Evolutionary conservation across 2,329 filamentous ascomycete genomes (phyloP).

Genomic region (Nigrospora oryzae): DNA sequence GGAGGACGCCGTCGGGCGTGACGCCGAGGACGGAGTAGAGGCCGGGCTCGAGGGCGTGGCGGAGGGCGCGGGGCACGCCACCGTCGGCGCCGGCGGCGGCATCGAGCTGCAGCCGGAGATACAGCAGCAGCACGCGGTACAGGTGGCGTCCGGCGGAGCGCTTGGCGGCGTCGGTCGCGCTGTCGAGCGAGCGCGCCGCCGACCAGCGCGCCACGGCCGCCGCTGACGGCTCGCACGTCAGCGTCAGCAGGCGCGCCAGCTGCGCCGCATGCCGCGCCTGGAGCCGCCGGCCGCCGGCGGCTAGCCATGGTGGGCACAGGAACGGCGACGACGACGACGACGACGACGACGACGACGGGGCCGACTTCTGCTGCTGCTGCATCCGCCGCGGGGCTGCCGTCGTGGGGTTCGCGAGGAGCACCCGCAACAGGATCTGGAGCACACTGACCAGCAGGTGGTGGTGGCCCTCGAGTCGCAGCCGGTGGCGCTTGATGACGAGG

Average conservation of each 20-base stretch:
- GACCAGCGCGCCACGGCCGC: conserved; percentile 40
- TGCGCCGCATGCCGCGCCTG: conserved; percentile 36
- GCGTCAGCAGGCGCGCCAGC: conserved; percentile 47
- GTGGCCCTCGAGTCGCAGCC: conserved; percentile 52
- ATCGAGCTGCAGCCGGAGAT: conserved; percentile 53
- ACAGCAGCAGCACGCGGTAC: conserved; percentile 50
- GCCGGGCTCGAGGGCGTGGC: conserved; percentile 48
- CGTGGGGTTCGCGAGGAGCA: conserved; percentile 34
- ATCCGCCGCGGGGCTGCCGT: conserved; percentile 7
- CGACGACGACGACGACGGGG: too few species aligned
- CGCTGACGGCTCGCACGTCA: conserved; percentile 51
- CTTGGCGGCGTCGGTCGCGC: conserved; percentile 52
- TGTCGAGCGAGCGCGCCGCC: conserved; percentile 37
- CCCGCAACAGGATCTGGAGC: conserved; percentile 47
- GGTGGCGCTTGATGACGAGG: conserved; percentile 48
- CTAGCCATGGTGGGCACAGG: conserved; percentile 25
- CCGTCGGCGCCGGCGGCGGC: too few species aligned
- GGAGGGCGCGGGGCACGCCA: conserved; percentile 36
- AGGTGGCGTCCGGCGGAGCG: conserved; percentile 53
- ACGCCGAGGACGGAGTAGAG: conserved; percentile 52
- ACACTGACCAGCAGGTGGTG: conserved; percentile 48
- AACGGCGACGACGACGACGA: conserved; percentile 2
- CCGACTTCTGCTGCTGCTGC: too few species aligned
- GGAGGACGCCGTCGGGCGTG: conserved; percentile 44
- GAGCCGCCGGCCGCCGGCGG: conserved; percentile 15